These are phyloP conservation scores for Septoria linicola DNA, from an alignment of 2,329 filamentous ascomycete genomes.

Conservation along the genomic window DNA sequence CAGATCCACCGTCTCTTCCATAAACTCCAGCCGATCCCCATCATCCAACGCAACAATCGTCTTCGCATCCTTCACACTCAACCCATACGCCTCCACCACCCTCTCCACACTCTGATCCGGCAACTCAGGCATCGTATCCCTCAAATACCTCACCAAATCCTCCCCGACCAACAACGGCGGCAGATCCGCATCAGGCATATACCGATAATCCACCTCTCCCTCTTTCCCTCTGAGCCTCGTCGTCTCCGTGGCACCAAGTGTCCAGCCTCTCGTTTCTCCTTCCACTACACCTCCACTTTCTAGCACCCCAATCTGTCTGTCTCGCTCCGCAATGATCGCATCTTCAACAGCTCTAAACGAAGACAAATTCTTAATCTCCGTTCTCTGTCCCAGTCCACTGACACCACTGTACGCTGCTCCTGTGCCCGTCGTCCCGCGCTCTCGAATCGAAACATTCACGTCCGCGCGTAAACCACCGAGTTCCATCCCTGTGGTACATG, in stretches of 20 bases:
- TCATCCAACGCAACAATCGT: conserved; percentile 75
- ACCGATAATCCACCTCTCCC: conserved; percentile 94
- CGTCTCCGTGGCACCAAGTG: conserved; percentile 78
- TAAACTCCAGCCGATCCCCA: conserved; percentile 79
- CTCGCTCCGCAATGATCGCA: conserved; percentile 85
- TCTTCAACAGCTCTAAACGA: conserved; percentile 95
- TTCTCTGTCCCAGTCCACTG: conserved; percentile 73
- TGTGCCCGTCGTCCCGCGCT: conserved; percentile 46
- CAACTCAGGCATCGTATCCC: conserved; percentile 62
- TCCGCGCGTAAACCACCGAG: conserved; percentile 85
- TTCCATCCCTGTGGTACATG: conserved; percentile 91
- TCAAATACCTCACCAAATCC: conserved; percentile 66
- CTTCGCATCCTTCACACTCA: conserved; percentile 79
- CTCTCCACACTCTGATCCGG: conserved; percentile 67
- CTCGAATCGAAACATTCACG: conserved; percentile 85
- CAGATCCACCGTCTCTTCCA: conserved; percentile 62
- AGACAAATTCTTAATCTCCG: conserved; percentile 96
- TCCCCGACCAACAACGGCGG: conserved; percentile 71
- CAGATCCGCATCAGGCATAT: conserved; percentile 96
- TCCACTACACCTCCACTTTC: conserved; percentile 71
- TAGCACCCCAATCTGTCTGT: conserved; percentile 79
- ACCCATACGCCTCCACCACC: conserved; percentile 56
- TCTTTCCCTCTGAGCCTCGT: conserved; percentile 84
- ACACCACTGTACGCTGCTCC: conserved; percentile 57
- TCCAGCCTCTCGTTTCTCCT: conserved; percentile 92